Evolutionary conservation across 805 yeast genomes (phyloP).

Genomic region (Myxozyma sirexii): DNA sequence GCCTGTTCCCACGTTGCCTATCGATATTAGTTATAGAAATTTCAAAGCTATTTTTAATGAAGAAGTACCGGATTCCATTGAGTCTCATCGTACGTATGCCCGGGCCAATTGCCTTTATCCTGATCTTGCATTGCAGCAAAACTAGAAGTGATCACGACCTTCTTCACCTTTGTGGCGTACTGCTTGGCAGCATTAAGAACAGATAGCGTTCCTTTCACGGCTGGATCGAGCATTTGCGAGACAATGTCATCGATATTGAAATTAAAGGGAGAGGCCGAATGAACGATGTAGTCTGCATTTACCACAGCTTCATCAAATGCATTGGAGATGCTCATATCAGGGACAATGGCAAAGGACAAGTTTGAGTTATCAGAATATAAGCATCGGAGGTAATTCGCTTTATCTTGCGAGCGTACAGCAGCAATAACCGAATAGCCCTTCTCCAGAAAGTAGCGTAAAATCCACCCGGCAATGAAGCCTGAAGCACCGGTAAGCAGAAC

Average conservation of each 20-base stretch:
- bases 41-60: constrained; percentile 14
- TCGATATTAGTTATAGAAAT: background rate
- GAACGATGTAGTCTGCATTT: constrained; percentile 44
- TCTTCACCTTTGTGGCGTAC: constrained; percentile 47
- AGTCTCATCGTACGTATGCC: constrained; percentile 40
- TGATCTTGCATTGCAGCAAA: constrained; percentile 52
- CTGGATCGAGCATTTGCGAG: constrained; percentile 51
- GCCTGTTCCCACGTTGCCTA: constrained; percentile 64
- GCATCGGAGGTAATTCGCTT: constrained; percentile 44
- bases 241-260: constrained; percentile 43
- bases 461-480: constrained; percentile 56
- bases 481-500: constrained; percentile 55
- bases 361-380: constrained; percentile 34
- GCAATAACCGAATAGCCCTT: constrained; percentile 51
- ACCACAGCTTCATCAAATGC: constrained; percentile 55
- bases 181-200: constrained; percentile 47
- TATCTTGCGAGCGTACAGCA: constrained; percentile 49
- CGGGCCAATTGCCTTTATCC: constrained; percentile 29
- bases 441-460: constrained; percentile 48
- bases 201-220: constrained; percentile 51
- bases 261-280: constrained; percentile 49
- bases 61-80: constrained; percentile 46
- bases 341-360: constrained; percentile 39
- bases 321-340: constrained; percentile 41
- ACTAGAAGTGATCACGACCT: constrained; percentile 56